Conservation (phyloP, 805 yeast genomes). For the Metschnikowia lochheadii region DNA sequence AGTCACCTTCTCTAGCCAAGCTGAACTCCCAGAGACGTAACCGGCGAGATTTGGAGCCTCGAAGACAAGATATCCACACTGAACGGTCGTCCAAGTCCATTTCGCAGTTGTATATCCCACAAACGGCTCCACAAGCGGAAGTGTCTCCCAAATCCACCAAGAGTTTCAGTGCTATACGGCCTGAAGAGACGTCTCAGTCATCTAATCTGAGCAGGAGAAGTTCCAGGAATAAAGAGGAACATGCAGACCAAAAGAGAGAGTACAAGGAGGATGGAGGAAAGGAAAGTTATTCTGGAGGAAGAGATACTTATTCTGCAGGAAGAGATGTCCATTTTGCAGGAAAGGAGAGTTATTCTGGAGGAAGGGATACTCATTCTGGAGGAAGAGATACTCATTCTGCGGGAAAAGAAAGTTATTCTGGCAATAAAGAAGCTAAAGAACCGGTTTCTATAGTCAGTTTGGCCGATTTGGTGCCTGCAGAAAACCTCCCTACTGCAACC, state of each 20-base stretch:
- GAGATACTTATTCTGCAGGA: too few species aligned
- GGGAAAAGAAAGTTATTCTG: too few species aligned
- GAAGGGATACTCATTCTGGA: too few species aligned
- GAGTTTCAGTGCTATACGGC: slow-evolving; percentile 4
- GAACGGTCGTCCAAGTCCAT: background rate
- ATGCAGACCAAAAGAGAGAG: too few species aligned
- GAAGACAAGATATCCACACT: background rate
- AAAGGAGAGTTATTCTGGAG: too few species aligned
- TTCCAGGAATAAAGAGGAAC: background rate
- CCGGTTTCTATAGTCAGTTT: background rate
- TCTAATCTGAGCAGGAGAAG: background rate
- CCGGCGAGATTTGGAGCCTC: background rate
- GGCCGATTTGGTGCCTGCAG: background rate
- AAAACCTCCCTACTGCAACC: background rate
- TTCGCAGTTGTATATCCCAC: background rate
- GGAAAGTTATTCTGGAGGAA: too few species aligned
- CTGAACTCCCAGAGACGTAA: slow-evolving; percentile 1
- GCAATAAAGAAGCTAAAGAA: too few species aligned
- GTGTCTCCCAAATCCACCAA: slow-evolving; percentile 12
- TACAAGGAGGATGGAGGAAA: too few species aligned
- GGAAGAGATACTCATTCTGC: too few species aligned
- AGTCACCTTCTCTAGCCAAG: slow-evolving; percentile 2
- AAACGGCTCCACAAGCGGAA: background rate
- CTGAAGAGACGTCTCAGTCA: slow-evolving; percentile 4
- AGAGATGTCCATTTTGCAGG: too few species aligned